Percentiles rank a stretch among this genome's conserved stretches.
Evolutionary conservation across 352 stramenopile species (phyloP).

Genomic region (Phytophthora syringae): DNA sequence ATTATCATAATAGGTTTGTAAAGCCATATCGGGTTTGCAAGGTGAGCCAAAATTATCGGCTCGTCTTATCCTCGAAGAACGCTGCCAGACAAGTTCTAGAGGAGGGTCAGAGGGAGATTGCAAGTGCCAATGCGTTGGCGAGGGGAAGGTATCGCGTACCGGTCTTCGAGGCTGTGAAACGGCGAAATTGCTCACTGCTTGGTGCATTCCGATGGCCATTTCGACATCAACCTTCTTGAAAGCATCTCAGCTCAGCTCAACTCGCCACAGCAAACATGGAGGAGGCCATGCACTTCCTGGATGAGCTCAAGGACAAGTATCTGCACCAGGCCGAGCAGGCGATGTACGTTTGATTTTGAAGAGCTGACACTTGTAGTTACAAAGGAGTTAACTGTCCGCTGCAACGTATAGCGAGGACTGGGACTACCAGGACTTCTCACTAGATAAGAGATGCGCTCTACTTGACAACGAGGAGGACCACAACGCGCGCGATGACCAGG

Average conservation of each 20-base stretch:
- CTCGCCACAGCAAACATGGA: slow-evolving; percentile 31
- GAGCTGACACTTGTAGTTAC: not conserved
- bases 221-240: slow-evolving; percentile 23
- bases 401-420: slow-evolving; percentile 56
- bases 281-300: slow-evolving; percentile 51
- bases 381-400: not conserved
- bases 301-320: slow-evolving; percentile 69
- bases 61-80: slow-evolving; percentile 15
- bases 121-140: not conserved
- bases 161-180: no score
- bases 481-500: no score
- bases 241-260: slow-evolving; percentile 15
- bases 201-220: slow-evolving; percentile 3
- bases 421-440: slow-evolving; percentile 77
- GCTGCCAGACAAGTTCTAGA: slow-evolving; percentile 20
- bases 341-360: slow-evolving; percentile 42
- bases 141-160: slow-evolving; percentile 13
- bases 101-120: slow-evolving; percentile 5
- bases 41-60: slow-evolving; percentile 36
- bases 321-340: slow-evolving; percentile 61
- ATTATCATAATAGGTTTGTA: no score
- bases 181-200: not conserved
- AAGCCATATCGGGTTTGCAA: slow-evolving; percentile 31
- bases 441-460: slow-evolving; percentile 64
- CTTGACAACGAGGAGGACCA: slow-evolving; percentile 56